Evolutionary conservation across 2,329 filamentous ascomycete genomes (phyloP).

Genomic region (Aphanoascus verrucosus): DNA sequence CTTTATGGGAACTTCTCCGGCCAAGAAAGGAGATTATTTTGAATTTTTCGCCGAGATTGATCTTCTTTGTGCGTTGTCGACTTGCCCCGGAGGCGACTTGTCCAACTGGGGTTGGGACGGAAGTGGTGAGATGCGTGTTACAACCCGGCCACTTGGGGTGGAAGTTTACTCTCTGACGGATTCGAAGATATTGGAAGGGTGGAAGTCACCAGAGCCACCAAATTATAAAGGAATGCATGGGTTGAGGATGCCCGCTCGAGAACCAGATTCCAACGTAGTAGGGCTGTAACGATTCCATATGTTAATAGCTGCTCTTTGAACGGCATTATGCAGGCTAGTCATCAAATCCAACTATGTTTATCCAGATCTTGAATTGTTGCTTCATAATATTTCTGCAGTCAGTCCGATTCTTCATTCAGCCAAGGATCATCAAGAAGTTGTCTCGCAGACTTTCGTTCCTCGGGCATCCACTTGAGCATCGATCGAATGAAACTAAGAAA

Average conservation of each 20-base stretch:
- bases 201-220: slow-evolving; percentile 51
- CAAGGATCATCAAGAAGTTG: slow-evolving; percentile 26
- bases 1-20: slow-evolving; percentile 53
- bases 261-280: slow-evolving; percentile 17
- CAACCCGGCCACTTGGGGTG: slow-evolving; percentile 64
- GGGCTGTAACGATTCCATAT: background rate
- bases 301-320: background rate
- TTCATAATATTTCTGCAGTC: too few relatives aligned
- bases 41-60: slow-evolving; percentile 76
- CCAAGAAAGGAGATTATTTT: slow-evolving; percentile 44
- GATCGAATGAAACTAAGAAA: slow-evolving; percentile 23
- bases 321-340: background rate
- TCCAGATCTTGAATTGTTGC: too few relatives aligned
- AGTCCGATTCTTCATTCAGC: too few relatives aligned
- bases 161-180: slow-evolving; percentile 58
- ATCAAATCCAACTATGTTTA: too few relatives aligned
- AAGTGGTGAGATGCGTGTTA: slow-evolving; percentile 49
- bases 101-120: slow-evolving; percentile 72
- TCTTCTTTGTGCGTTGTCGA: slow-evolving; percentile 53
- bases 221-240: slow-evolving; percentile 58
- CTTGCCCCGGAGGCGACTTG: slow-evolving; percentile 71
- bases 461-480: slow-evolving; percentile 27
- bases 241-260: slow-evolving; percentile 41
- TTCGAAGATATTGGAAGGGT: slow-evolving; percentile 45
- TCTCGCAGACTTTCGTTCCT: slow-evolving; percentile 23